Evolutionary conservation across 2,329 filamentous ascomycete species (phyloP), one percentile per base, ranked within the genome.

Genomic region (Teratosphaeria gauchensis): DNA sequence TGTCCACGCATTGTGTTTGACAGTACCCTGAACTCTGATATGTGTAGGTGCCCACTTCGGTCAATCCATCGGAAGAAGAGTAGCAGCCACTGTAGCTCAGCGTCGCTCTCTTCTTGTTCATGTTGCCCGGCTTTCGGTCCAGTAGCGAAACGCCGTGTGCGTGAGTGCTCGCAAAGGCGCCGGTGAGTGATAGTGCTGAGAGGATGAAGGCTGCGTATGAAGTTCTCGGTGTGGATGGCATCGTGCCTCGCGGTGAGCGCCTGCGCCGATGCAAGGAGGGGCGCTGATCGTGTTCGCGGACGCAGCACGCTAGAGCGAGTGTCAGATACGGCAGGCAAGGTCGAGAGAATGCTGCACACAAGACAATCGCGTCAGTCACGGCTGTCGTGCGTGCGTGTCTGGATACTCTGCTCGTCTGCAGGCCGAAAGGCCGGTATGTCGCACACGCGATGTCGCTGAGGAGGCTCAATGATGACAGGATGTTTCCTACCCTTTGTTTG

Each of bases 11-110:
- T 62, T 75, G 71, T 21, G 72, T 65, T 63, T 82, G 78, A 64
- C 84, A 86, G 63, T 79, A 79, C 56, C 83, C 82, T 32, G 73
- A 71, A 62, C 77, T 80, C 65, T 84, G 82, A 65, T 77, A 85
- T 31, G 70, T 74, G 59, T 76, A 82, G 12, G 66, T 59, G 16
- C 78, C 81, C 60, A 78, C 73, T 61, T 80, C 74, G 54, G 72
- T 71, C 56, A 84, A 72, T 2, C 76, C 76, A n/a, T 68, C 69
- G 5, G 75, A 73, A 19, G 73, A 75, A 51, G 72, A 75, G 69
- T 80, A 84, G 73, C 83, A 85, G 53, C 81, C 82, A 53, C 77
- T 71, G 24, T 69, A 67, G 16, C 63, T 68, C 57, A 61, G 56
- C 32, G 52, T 7, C 19, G 28, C 30, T 14, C 52, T n/a, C 21